A percentile compares a stretch with the other conserved stretches of the same genome.
Evolutionary conservation across 2,329 filamentous ascomycete species (phyloP).

Genomic region (Stagonosporopsis tanaceti): DNA sequence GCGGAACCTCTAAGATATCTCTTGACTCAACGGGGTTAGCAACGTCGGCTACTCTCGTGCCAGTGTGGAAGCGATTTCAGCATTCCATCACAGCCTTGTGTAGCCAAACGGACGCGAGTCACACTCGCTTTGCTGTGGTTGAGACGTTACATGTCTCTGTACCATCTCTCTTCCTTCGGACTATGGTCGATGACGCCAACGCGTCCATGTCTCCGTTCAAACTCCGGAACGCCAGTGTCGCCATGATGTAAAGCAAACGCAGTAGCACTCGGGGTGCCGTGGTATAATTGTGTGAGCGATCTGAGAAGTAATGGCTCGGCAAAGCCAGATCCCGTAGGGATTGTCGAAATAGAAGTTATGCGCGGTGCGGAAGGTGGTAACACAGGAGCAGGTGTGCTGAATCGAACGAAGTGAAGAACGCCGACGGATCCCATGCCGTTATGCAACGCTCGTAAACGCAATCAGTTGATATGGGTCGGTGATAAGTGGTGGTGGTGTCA

Average conservation of each 20-base stretch:
- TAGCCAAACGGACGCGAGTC: slow-evolving; percentile 13
- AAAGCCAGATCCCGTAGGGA: slow-evolving; percentile 27
- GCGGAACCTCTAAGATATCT: slow-evolving; percentile 18
- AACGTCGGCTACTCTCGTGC: slow-evolving; percentile 6
- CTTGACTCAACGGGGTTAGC: slow-evolving; percentile 17
- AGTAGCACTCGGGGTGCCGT: slow-evolving; percentile 17
- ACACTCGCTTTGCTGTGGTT: slow-evolving; percentile 12
- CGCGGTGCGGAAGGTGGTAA: slow-evolving; percentile 24
- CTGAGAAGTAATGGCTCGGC: slow-evolving; percentile 25
- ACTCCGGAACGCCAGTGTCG: slow-evolving; percentile 19
- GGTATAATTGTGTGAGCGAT: slow-evolving; percentile 17
- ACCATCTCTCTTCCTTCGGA: background rate
- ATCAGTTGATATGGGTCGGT: slow-evolving; percentile 25
- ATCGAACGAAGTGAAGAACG: slow-evolving; percentile 41
- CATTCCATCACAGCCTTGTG: slow-evolving; percentile 19
- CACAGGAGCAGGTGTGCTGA: slow-evolving; percentile 34
- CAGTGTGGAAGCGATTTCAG: slow-evolving; percentile 20
- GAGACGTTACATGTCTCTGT: slow-evolving; percentile 10
- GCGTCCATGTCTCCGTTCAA: background rate
- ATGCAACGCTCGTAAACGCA: slow-evolving; percentile 50
- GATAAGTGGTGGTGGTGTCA: slow-evolving; percentile 23
- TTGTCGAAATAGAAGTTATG: slow-evolving; percentile 22
- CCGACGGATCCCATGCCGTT: slow-evolving; percentile 41
- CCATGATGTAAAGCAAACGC: slow-evolving; percentile 20
- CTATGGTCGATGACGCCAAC: background rate